Evolutionary conservation across 164 flowering plant species (phyloP).

Genomic region (Vitis riparia): DNA sequence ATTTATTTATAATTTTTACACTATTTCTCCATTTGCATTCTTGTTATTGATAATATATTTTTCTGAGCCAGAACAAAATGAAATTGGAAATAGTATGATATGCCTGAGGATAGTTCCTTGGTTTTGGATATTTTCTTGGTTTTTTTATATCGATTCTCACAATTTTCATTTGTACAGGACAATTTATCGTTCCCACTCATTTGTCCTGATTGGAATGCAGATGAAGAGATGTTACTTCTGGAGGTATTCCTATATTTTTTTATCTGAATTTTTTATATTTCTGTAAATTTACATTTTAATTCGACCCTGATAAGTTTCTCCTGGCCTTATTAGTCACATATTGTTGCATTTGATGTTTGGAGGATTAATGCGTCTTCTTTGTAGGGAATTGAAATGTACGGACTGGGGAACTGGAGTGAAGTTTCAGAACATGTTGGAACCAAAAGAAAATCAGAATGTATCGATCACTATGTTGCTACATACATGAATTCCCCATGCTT

Average conservation of each 20-base stretch:
- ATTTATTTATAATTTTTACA: not conserved
- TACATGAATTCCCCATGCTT: slow-evolving; percentile 90
- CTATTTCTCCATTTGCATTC: not conserved
- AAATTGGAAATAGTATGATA: not conserved
- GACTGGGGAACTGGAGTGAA: slow-evolving; percentile 90
- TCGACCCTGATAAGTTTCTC: not conserved
- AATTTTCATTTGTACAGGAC: slow-evolving; percentile 53
- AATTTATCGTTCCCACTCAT: slow-evolving; percentile 86
- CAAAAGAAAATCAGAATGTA: slow-evolving; percentile 73
- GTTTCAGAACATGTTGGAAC: slow-evolving; percentile 98
- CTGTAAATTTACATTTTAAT: not conserved
- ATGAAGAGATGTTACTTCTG: slow-evolving; percentile 90
- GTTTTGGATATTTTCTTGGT: not conserved
- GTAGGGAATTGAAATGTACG: slow-evolving; percentile 96
- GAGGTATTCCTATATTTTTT: slow-evolving; percentile 54
- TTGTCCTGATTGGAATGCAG: slow-evolving; percentile 98
- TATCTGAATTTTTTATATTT: not conserved
- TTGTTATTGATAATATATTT: not conserved
- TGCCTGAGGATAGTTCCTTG: not conserved
- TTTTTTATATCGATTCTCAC: not conserved
- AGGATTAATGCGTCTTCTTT: slow-evolving; percentile 2
- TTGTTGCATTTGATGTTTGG: slow-evolving; percentile 4
- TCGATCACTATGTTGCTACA: slow-evolving; percentile 67
- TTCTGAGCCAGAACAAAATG: not conserved
- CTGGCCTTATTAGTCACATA: not conserved